Conservation (phyloP, 1,139 yeast species). For the Suhomyces bribrorum region DNA sequence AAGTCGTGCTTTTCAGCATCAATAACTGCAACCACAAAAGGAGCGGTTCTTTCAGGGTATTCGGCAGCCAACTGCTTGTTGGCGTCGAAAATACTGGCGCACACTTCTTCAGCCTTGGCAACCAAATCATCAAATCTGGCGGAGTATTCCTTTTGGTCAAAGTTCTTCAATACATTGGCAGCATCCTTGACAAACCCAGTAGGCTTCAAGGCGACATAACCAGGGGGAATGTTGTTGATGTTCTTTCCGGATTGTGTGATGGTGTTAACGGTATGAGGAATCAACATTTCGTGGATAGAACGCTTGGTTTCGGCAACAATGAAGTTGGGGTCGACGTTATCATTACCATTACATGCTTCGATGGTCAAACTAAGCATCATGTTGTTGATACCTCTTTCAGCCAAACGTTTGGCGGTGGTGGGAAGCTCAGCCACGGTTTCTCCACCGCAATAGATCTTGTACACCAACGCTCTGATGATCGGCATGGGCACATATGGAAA, state of each 20-base stretch:
- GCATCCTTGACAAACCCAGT: slow-evolving; percentile 85
- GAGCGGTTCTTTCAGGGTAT: slow-evolving; percentile 72
- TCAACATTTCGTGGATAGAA: slow-evolving; percentile 69
- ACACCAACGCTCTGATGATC: slow-evolving; percentile 69
- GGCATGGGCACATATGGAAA: slow-evolving; percentile 78
- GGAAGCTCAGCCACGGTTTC: slow-evolving; percentile 71
- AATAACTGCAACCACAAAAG: slow-evolving; percentile 81
- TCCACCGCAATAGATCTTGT: slow-evolving; percentile 90
- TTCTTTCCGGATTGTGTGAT: slow-evolving; percentile 44
- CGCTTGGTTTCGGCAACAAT: slow-evolving; percentile 66
- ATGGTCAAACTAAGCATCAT: slow-evolving; percentile 94
- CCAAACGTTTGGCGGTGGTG: slow-evolving; percentile 65
- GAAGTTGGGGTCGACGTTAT: slow-evolving; percentile 59
- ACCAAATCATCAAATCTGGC: slow-evolving; percentile 62
- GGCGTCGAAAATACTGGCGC: slow-evolving; percentile 56
- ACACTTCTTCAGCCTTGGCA: slow-evolving; percentile 59
- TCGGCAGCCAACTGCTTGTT: slow-evolving; percentile 47
- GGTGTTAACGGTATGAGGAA: slow-evolving; percentile 64
- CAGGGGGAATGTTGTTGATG: slow-evolving; percentile 70
- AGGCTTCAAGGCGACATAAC: slow-evolving; percentile 89
- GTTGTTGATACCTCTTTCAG: slow-evolving; percentile 77
- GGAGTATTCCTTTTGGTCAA: slow-evolving; percentile 43
- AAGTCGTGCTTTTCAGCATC: slow-evolving; percentile 91
- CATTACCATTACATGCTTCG: slow-evolving; percentile 85
- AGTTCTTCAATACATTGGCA: slow-evolving; percentile 69